phyloP scores from a whole-genome alignment of 768 basidiomycete species.

The Dictyophora rubrovolvata region DNA sequence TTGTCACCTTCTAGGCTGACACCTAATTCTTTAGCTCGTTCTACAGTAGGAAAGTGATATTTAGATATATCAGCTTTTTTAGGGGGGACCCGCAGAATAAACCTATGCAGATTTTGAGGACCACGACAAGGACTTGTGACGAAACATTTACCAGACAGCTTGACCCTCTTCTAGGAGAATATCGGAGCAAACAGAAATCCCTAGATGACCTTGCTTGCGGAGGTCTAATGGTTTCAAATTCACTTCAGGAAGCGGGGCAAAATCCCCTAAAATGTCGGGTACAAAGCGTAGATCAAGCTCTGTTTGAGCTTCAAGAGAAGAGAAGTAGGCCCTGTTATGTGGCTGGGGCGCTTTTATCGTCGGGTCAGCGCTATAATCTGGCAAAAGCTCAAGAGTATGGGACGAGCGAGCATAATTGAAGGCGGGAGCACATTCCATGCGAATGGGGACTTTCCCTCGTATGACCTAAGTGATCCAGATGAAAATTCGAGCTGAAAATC shows the following conservation, averaged over 20 bases:
- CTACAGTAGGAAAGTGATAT: slow-evolving; percentile 25
- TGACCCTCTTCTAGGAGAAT: slow-evolving; percentile 76
- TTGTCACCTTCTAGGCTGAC: slow-evolving; percentile 33
- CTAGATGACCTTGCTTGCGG: slow-evolving; percentile 63
- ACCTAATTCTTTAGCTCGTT: slow-evolving; percentile 24
- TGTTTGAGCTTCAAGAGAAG: slow-evolving; percentile 25
- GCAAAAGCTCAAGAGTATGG: slow-evolving; percentile 54
- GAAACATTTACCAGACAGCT: slow-evolving; percentile 33
- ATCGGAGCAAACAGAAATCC: slow-evolving; percentile 47
- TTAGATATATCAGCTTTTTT: slow-evolving; percentile 1
- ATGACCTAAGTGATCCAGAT: slow-evolving; percentile 49
- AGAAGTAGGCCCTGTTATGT: slow-evolving; percentile 56
- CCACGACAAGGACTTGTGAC: neutral
- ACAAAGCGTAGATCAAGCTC: slow-evolving; percentile 73
- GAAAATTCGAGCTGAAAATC: slow-evolving; percentile 5
- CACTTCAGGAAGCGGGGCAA: slow-evolving; percentile 41
- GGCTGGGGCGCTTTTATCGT: slow-evolving; percentile 15
- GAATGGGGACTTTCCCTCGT: slow-evolving; percentile 69
- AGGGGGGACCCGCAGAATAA: slow-evolving; percentile 6
- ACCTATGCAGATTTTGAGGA: neutral
- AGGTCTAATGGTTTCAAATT: slow-evolving; percentile 54
- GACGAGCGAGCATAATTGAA: slow-evolving; percentile 85
- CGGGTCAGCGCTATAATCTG: slow-evolving; percentile 34
- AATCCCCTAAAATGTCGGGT: slow-evolving; percentile 40
- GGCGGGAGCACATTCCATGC: slow-evolving; percentile 87